Percentiles rank a stretch among this genome's conserved stretches.
Evolutionary conservation across 2,329 filamentous ascomycete species (phyloP).

Genomic region (Fusarium concolor): DNA sequence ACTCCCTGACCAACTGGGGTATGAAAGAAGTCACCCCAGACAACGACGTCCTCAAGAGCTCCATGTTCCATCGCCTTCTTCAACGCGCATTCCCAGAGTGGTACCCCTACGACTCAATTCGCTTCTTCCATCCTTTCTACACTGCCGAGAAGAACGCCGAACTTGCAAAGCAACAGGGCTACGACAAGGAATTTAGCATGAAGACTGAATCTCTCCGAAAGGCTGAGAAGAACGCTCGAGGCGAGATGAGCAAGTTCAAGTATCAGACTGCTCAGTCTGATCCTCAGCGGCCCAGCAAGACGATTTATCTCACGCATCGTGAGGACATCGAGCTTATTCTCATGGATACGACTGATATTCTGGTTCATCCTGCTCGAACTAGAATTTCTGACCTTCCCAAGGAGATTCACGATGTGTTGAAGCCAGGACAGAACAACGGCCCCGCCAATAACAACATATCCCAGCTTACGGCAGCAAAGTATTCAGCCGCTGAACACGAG

Average conservation of each 20-base stretch:
- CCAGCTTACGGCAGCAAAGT: neutral
- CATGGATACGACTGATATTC: neutral
- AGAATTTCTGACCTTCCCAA: neutral
- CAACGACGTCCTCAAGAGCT: conserved; percentile 36
- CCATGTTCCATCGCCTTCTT: conserved; percentile 38
- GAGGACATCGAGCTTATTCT: conserved; percentile 1
- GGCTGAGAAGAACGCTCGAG: conserved; percentile 3
- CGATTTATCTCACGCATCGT: neutral
- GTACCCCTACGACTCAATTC: conserved; percentile 32
- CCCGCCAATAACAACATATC: neutral
- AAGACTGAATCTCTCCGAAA: neutral
- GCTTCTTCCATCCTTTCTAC: conserved; percentile 43
- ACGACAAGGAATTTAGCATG: conserved; percentile 5
- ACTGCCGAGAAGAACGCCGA: conserved; percentile 32
- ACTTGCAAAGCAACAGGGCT: conserved; percentile 26
- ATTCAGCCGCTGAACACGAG: neutral
- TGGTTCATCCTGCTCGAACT: conserved; percentile 6
- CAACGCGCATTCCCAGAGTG: conserved; percentile 42
- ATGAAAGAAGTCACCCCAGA: conserved; percentile 41
- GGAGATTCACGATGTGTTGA: neutral
- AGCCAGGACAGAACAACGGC: neutral
- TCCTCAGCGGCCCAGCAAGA: conserved; percentile 3
- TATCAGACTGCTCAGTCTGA: neutral
- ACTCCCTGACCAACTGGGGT: conserved; percentile 51
- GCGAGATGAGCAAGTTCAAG: neutral